phyloP scores from a whole-genome alignment of 768 basidiomycete species.

The Leccinellum rugosiceps region DNA sequence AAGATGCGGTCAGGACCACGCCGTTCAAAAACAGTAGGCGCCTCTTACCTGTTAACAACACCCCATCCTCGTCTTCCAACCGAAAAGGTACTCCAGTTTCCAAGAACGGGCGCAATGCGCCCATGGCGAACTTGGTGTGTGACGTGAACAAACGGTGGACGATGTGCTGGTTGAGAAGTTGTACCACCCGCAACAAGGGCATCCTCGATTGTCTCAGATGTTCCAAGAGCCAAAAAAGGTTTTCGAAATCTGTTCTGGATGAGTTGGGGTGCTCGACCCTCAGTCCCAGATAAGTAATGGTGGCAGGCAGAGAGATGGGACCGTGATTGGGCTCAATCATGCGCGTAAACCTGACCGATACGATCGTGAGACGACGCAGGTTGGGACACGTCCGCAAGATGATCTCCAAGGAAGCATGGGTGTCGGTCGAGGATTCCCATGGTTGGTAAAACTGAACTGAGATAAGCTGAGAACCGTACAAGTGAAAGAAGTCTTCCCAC shows the following conservation, averaged over 20 bases:
- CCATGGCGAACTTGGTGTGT: background rate
- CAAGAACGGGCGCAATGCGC: background rate
- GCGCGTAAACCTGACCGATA: background rate
- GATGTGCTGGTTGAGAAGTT: background rate
- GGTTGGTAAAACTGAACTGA: background rate
- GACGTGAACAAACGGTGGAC: background rate
- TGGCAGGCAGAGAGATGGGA: too few species aligned
- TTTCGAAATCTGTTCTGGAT: background rate
- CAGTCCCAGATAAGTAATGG: constrained; percentile 18
- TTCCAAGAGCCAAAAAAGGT: background rate
- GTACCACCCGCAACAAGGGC: background rate
- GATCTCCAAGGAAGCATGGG: background rate
- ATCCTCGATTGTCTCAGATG: background rate
- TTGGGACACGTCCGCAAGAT: constrained; percentile 13
- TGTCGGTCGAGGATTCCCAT: background rate
- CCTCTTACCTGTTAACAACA: background rate
- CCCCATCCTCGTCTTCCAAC: background rate
- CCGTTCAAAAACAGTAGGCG: background rate
- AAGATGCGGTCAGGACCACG: background rate
- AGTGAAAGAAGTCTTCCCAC: background rate
- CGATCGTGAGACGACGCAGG: constrained; percentile 21
- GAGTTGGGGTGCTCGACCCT: background rate
- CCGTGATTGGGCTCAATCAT: too few species aligned
- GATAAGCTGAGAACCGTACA: background rate
- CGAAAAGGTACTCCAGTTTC: background rate